A percentile compares a stretch with the other conserved stretches of the same genome.
phyloP scores from a whole-genome alignment of 73 alveolate genomes.

The Stentor coeruleus region DNA sequence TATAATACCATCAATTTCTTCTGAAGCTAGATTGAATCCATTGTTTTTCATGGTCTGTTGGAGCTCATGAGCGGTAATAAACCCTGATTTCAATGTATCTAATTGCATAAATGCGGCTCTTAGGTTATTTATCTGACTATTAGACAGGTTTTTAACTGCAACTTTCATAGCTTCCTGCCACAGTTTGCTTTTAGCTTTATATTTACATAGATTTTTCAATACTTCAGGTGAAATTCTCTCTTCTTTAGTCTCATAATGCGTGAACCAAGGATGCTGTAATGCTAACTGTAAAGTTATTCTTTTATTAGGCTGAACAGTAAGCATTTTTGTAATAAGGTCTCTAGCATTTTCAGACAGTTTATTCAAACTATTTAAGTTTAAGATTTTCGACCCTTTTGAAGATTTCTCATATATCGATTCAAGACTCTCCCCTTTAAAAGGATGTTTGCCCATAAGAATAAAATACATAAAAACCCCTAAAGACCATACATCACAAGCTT shows the following conservation, averaged over 20 bases:
- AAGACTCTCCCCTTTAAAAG: constrained; percentile 75
- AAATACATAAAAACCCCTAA: constrained; percentile 85
- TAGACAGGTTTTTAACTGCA: not conserved
- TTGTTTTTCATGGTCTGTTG: constrained; percentile 2
- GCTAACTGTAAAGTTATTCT: constrained; percentile 55
- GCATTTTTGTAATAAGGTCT: constrained; percentile 41
- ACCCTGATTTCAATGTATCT: not conserved
- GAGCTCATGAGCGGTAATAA: constrained; percentile 14
- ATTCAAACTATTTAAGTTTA: constrained; percentile 33
- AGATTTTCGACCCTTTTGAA: constrained; percentile 36
- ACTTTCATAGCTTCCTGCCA: constrained; percentile 28
- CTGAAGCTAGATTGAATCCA: not conserved
- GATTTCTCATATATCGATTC: constrained; percentile 51
- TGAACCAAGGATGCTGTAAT: constrained; percentile 40
- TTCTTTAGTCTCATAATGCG: not conserved
- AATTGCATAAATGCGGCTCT: constrained; percentile 17
- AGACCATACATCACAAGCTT: constrained; percentile 83
- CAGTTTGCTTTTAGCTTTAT: not conserved
- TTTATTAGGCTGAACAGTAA: constrained; percentile 34
- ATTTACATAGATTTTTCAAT: not conserved
- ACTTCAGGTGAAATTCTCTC: not conserved
- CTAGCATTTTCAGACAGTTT: constrained; percentile 42
- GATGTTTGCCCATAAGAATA: constrained; percentile 82
- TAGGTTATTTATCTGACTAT: not conserved
- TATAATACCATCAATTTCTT: constrained; percentile 23